phyloP scores from a whole-genome alignment of 140 eudicot genomes.

The Flaveria floridana region DNA sequence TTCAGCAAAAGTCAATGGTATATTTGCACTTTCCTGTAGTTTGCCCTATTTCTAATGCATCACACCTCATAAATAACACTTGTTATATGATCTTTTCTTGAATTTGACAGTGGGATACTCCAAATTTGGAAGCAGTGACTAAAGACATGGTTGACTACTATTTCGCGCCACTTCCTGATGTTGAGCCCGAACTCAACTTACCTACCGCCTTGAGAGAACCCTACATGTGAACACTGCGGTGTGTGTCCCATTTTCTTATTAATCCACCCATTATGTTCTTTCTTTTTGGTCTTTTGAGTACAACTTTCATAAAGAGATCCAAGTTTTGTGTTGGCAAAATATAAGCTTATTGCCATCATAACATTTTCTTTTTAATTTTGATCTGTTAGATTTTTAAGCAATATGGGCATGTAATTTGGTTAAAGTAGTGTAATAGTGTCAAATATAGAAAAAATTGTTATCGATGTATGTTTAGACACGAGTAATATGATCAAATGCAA shows the following conservation, averaged over 20 bases:
- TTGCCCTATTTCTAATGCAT: neutral
- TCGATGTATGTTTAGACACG: neutral
- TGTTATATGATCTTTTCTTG: neutral
- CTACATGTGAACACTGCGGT: slow-evolving; percentile 39
- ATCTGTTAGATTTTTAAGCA: neutral
- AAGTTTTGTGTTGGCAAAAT: slow-evolving; percentile 21
- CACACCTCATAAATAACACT: too few species aligned
- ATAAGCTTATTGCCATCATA: slow-evolving; percentile 5
- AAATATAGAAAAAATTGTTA: neutral
- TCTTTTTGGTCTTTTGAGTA: neutral
- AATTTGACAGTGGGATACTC: slow-evolving; percentile 70
- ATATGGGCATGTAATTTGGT: slow-evolving; percentile 18
- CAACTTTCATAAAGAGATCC: slow-evolving; percentile 25
- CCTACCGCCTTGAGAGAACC: slow-evolving; percentile 84
- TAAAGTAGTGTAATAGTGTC: neutral
- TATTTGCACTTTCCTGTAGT: neutral
- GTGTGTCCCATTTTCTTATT: neutral
- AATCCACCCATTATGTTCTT: neutral
- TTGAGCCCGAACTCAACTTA: slow-evolving; percentile 62
- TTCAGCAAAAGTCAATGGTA: neutral
- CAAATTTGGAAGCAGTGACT: slow-evolving; percentile 58
- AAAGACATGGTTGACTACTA: slow-evolving; percentile 79
- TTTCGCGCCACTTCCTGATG: slow-evolving; percentile 53
- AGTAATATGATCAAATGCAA: neutral
- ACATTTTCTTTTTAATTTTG: slow-evolving; percentile 3